Evolutionary conservation across 306 rosid species (phyloP), one percentile per base, ranked within the genome.

Genomic region (Ziziphus jujuba): DNA sequence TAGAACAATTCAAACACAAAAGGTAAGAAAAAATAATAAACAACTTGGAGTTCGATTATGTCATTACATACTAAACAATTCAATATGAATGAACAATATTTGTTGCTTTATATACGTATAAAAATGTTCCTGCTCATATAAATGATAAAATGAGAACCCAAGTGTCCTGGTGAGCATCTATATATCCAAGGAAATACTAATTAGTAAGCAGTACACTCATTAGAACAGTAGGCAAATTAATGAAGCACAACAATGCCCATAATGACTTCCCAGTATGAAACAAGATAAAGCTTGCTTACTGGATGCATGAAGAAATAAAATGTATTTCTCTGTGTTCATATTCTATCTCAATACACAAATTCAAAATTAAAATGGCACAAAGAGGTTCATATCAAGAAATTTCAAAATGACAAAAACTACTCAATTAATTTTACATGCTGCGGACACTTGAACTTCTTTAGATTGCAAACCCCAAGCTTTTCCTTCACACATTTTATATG

Each of bases 381-480:
- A 8, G 53, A 62, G 13, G 7, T 9, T 38, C 1, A 56, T 14
- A 31, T 52, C 21, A 53, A 34, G 7, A 14, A 20, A 55, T 33
- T 56, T 44, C 9, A 13, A 22, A 20, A 58, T 14, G 13, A 79
- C 15, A 48, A 38, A 43, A 40, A 25, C 23, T 4, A 15, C 24
- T 23, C 50, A 64, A 56, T 34, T 14, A 35, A 21, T 79, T 61
- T 80, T 81, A 90, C 98, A 83, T 92, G 98, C 44, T 81, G 96
- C 15, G 89, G 86, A 79, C 96, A 92, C 87, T 85, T 92, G 90
- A 87, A 92, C n/a, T 77, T 92, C 49, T 79, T 84, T 67, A 44
- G 59, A 77, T 60, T 80, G 7, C 77, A 74, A 75, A 65, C 38
- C 58, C 87, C 85, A 57, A 15, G 53, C 16, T 44, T 78, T 73